Evolutionary conservation across 2,329 filamentous ascomycete species (phyloP), one percentile per base, ranked within the genome.

Genomic region (Botryotinia convoluta): DNA sequence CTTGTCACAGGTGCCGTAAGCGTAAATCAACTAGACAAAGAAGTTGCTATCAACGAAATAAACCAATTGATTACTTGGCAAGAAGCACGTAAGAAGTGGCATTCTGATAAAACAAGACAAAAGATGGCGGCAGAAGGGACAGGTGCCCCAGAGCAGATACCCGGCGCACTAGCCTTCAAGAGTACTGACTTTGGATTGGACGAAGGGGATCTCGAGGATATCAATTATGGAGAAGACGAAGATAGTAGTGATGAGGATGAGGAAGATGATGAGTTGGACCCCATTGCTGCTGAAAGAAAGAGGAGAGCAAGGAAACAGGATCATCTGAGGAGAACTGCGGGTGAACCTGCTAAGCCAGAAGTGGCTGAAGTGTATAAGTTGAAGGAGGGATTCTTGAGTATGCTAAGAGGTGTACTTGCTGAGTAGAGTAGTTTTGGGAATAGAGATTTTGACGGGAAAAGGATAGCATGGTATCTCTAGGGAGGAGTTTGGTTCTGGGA

Each of bases 81-180:
- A 82, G 93, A 95, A 81, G 93, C 93, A 60, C 87, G 96, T 72
- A 98, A 99, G 87, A 95, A 95, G 84, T 99, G 96, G 96, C 96
- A 99, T 81, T 91, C 95, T 75, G 94, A 97, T 83, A 99, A 99
- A 87, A 99, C 96, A 14, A 87, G 95, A 71, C 96, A 98, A 84
- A 99, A 99, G 87, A 98, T 99, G 96, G 96, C 96, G 0, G 94
- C 94, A 3, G 94, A 95, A 79, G 90, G 90, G 4, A 86, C 86
- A 9, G 84, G 85, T 54, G 57, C 67, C 20, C 82, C 83, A 29
- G 85, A 86, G 39, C 82, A 87, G 73, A 82, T 84, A 70, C 86
- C 87, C 10, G 88, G 87, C 14, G 89, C 85, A 37, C 85, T 86
- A 76, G 79, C 81, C 29, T 97, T 98, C 84, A 90, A 88, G 79